Evolutionary conservation across 2,329 filamentous ascomycete genomes (phyloP), one percentile per base, ranked within the genome.

Genomic region (Ophiostoma ulmi): DNA sequence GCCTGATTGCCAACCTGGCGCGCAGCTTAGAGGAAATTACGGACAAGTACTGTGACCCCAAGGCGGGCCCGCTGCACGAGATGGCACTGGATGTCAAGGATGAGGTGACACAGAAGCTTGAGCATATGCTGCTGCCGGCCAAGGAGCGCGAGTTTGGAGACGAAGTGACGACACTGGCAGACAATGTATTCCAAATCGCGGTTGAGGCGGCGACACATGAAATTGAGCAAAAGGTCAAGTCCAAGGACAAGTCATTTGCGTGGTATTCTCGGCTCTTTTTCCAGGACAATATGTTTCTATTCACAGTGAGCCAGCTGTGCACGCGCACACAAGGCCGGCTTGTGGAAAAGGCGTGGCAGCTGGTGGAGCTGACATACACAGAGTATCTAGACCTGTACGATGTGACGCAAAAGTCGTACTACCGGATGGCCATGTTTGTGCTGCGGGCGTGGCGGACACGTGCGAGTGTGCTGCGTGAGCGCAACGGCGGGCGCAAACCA

Each of bases 201-300:
- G 75, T 88, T 31, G 80, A 81, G 61, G 79, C 82, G 38, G 79
- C 82, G 22, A 84, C 86, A 74, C 81, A 85, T 72, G 82, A 82
- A 70, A 76, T 83, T 11, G 78, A 78, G 10, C 78, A 83, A 14
- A 85, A 85, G 73, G 76, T 80, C 36, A 75, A 80, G 1, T 78
- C 83, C 73, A 77, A 78, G 22, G 78, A 81, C 35, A 80, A 79
- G 0, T 83, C 84, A 1, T 88, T 87, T 75, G 75, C 84, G 13
- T 88, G 86, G 86, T 87, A 84, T 73, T 79, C 83, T 75, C 81
- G 82, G 72, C 78, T 80, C 35, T 83, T 87, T 74, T 87, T 88
- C 76, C 85, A 87, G 74, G 77, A 84, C 67, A 86, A 87, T 70
- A 78, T 87, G 35, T 85, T 88, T 72, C 79, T 83, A 52, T 86